Evolutionary conservation across 1,284 basidiomycete genomes (phyloP), one percentile per base, ranked within the genome.

Genomic region (Ceratobasidium sp.): DNA sequence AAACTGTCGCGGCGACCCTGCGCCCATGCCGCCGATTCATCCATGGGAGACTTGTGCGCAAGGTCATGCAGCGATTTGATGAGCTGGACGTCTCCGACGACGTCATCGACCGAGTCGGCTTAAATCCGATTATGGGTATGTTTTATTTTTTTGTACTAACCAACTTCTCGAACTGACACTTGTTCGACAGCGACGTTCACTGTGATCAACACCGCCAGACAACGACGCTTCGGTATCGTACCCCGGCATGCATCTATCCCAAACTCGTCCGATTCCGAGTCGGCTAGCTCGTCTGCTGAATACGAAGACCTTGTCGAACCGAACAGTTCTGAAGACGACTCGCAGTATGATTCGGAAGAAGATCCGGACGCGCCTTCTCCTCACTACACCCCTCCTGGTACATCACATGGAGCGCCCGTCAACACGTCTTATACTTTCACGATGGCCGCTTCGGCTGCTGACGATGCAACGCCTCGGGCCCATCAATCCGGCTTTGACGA

Each of bases 321-420:
- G 9, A 71, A 71, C 21, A 58, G 58, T 23, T 71, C 69, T 16
- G 69, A 71, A 21, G n/a, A 71, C 21, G 69, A 71, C n/a, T 71
- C 69, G 12, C 28, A 70, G 18, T 70, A 70, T 30, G 50, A 70
- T 53, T 70, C 65, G 1, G 55, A 58, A 32, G 69, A 71, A 32
- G 69, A 71, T 32, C 69, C 69, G n/a, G 69, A 71, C 36, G 69
- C 69, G n/a, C 69, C 69, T 52, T 71, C 69, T 36, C 69, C 69
- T 23, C 69, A 60, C 34, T 71, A 71, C 26, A 41, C 69, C 18
- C 57, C 69, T 14, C 69, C 69, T 10, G 45, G 45, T 36, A 60
- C 69, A 21, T 18, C 69, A 1, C 69, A 60, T 6, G 69, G 57
- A 36, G 21, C 46, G 23, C 45, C 67, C 32, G 55, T 58, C n/a